Evolutionary conservation across 169 alveolate species (phyloP), one percentile per base, ranked within the genome.

Genomic region (Besnoitia besnoiti): DNA sequence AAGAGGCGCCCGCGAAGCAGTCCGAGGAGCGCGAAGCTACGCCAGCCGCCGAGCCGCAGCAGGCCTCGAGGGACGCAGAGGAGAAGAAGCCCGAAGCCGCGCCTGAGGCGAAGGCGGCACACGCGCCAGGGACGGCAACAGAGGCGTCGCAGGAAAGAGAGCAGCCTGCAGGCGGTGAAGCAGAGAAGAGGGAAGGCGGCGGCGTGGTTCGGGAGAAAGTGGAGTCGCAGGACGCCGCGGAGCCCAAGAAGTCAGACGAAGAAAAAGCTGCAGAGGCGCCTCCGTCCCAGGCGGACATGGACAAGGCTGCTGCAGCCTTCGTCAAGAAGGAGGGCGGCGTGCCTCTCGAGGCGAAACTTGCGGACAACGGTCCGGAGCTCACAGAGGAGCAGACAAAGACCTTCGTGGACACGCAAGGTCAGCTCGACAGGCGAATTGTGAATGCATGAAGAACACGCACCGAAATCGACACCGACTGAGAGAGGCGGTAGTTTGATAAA

Each of bases 351-450:
- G 51, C 55, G 39, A 75, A 85, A 12, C 62, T 90, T 12, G 82
- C 90, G 0, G 77, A 39, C 39, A 33, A 77, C 3, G 55, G 85
- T 4, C 90, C 67, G 19, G 39, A 90, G 35, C 46, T 90, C 67
- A 55, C 93, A 40, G 90, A 76, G 44, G 88, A 90, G 49, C 88
- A 90, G 49, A 90, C 93, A 27, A 76, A 90, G 51, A 85, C 76
- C 5, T 79, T 90, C 40, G 93, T 90, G 19, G 93, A 90, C 50
- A 76, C 93, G 0, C 85, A 90, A 42, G 93, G 93, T 90, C 16
- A 73, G 24, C 27, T 2, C 44, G 12, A n/a, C n/a, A n/a, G n/a
- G n/a, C 62, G 62, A 12, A 51, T 21, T 21, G 21, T 16, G 21
- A 21, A 67, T 8, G 37, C 40, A n/a, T 14, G 37, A 14, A 67